A percentile compares a stretch with the other conserved stretches of the same genome.
These are phyloP conservation scores for Porcisia deanei DNA, from an alignment of 208 protist species.

Conservation along the genomic window DNA sequence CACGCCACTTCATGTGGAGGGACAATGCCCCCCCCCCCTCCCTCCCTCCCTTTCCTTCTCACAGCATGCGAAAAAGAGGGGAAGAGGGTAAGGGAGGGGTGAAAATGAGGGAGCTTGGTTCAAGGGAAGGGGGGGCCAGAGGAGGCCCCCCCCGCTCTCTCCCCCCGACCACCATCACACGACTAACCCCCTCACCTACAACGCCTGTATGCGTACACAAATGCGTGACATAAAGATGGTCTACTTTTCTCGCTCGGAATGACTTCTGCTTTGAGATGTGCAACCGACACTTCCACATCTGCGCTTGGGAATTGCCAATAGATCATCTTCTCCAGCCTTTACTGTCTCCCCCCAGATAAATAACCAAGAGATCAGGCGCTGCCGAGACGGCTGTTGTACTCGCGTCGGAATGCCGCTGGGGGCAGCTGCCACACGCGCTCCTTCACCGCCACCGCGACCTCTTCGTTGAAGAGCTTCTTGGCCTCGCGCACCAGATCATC, in stretches of 20 bases:
- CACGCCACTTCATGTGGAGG: too few species aligned
- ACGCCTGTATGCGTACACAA: neutral
- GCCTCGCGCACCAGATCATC: constrained; percentile 49
- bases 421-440: constrained; percentile 85
- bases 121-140: too few species aligned
- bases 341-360: neutral
- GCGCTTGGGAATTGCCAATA: neutral
- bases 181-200: neutral
- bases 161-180: too few species aligned
- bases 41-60: too few species aligned
- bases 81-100: too few species aligned
- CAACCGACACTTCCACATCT: neutral
- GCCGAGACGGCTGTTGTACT: constrained; percentile 63
- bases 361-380: constrained; percentile 9
- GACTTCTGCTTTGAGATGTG: neutral
- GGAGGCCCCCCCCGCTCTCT: too few species aligned
- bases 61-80: too few species aligned
- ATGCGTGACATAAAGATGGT: neutral
- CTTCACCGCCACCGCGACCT: constrained; percentile 79
- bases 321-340: too few species aligned
- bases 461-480: constrained; percentile 82
- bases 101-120: too few species aligned
- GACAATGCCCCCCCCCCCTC: too few species aligned
- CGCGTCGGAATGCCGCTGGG: constrained; percentile 44
- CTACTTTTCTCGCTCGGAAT: neutral